Conservation (phyloP, 306 rosid genomes). For the Begonia fuchsioides region DNA sequence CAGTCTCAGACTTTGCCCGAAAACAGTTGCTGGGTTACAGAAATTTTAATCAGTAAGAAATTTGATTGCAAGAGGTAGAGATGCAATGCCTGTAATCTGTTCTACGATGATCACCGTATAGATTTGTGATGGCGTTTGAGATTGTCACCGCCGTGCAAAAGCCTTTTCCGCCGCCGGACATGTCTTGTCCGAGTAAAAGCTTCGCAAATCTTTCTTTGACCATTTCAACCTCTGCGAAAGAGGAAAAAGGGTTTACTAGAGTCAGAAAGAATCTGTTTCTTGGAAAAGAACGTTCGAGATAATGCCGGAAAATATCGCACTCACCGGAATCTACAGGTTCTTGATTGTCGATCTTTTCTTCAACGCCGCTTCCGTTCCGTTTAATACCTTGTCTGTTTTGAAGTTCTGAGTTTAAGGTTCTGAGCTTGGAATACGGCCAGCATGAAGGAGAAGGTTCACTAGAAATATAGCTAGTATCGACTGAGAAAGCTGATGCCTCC, state of each 20-base stretch:
- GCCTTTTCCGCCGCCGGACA: conserved; percentile 97
- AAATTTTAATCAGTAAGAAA: too few species aligned
- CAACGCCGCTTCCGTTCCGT: conserved; percentile 16
- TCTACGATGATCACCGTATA: conserved; percentile 43
- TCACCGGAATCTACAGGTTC: conserved; percentile 51
- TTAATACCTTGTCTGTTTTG: conserved; percentile 40
- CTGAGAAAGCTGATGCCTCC: conserved; percentile 55
- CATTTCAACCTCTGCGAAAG: conserved; percentile 47
- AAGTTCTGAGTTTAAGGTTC: conserved; percentile 19
- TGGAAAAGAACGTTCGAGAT: not conserved
- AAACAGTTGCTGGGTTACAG: conserved; percentile 52
- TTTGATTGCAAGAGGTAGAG: too few species aligned
- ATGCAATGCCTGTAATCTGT: not conserved
- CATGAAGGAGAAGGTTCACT: conserved; percentile 46
- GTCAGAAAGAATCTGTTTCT: not conserved
- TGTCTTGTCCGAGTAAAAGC: conserved; percentile 86
- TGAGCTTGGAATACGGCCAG: conserved; percentile 29
- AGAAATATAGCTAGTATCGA: conserved; percentile 28
- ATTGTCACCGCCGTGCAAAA: conserved; percentile 89
- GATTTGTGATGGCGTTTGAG: conserved; percentile 87
- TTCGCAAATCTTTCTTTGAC: conserved; percentile 88
- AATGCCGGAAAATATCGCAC: conserved; percentile 3
- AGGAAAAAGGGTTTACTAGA: not conserved
- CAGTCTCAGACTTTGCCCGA: conserved; percentile 71
- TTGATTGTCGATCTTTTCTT: conserved; percentile 35